These are phyloP conservation scores for Candida caryicola DNA, from an alignment of 805 yeast genomes.

Conservation along the genomic window DNA sequence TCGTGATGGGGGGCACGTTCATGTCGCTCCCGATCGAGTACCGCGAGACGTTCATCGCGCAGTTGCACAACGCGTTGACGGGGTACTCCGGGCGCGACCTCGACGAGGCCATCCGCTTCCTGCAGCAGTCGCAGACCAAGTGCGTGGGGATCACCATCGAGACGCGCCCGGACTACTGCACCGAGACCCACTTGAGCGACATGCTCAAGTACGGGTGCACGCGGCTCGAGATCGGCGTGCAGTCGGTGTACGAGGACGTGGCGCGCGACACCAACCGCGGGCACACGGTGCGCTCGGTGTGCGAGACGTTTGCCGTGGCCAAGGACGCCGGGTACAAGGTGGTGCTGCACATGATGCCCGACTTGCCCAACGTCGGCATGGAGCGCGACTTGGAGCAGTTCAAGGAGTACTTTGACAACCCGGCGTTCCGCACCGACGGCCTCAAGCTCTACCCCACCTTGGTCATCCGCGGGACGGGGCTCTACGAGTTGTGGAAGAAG, in stretches of 20 bases:
- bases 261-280: slow-evolving; percentile 98
- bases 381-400: slow-evolving; percentile 96
- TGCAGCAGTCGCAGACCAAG: slow-evolving; percentile 92
- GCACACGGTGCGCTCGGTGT: slow-evolving; percentile 92
- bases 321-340: slow-evolving; percentile 98
- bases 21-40: slow-evolving; percentile 91
- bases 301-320: slow-evolving; percentile 93
- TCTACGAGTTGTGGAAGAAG: slow-evolving; percentile 95
- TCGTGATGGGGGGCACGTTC: slow-evolving; percentile 98
- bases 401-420: slow-evolving; percentile 93
- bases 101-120: slow-evolving; percentile 85
- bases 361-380: slow-evolving; percentile 97
- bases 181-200: slow-evolving; percentile 90
- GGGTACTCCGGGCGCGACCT: slow-evolving; percentile 85
- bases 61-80: slow-evolving; percentile 89
- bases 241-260: slow-evolving; percentile 95
- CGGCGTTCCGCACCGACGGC: slow-evolving; percentile 96
- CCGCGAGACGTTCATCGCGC: slow-evolving; percentile 84
- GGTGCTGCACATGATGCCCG: slow-evolving; percentile 99
- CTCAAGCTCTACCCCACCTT: slow-evolving; percentile 92
- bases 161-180: slow-evolving; percentile 97
- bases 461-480: slow-evolving; percentile 95
- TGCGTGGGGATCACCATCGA: slow-evolving; percentile 99
- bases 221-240: slow-evolving; percentile 94
- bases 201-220: slow-evolving; percentile 97